phyloP scores from a whole-genome alignment of 441 rosid genomes.

The Biscutella laevigata region DNA sequence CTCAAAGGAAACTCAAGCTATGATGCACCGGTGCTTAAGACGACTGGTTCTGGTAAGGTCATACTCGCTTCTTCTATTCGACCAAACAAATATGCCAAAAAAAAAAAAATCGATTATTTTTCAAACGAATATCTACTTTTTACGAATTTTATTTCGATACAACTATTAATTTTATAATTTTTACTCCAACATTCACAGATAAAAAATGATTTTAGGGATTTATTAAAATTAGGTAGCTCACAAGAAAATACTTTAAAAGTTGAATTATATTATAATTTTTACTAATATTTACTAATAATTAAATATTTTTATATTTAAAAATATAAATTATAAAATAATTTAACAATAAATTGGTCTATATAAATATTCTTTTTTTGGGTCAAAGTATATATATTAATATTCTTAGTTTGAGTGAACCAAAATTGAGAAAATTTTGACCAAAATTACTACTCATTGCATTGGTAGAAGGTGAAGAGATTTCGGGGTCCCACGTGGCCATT shows the following conservation, averaged over 20 bases:
- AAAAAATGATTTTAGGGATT: too few relatives aligned
- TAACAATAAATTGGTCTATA: too few relatives aligned
- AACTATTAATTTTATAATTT: background rate
- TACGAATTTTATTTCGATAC: background rate
- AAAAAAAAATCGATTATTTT: background rate
- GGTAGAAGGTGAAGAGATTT: background rate
- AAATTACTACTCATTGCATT: slow-evolving; percentile 22
- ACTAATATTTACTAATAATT: too few relatives aligned
- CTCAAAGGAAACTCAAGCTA: slow-evolving; percentile 14
- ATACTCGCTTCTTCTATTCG: slow-evolving; percentile 12
- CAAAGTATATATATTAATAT: too few relatives aligned
- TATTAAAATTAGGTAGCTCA: too few relatives aligned
- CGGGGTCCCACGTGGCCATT: slow-evolving; percentile 7
- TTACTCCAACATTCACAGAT: background rate
- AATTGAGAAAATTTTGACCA: too few relatives aligned
- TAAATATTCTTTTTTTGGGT: background rate
- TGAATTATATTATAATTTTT: too few relatives aligned
- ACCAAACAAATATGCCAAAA: slow-evolving; percentile 21
- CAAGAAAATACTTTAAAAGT: background rate
- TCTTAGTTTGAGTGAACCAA: too few relatives aligned
- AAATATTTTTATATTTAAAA: too few relatives aligned
- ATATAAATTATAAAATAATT: too few relatives aligned
- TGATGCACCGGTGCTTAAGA: slow-evolving; percentile 22
- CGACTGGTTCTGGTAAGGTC: slow-evolving; percentile 31
- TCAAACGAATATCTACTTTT: slow-evolving; percentile 12